Evolutionary conservation across 495 filamentous ascomycete species (phyloP).

Genomic region (Neurospora hispaniola): DNA sequence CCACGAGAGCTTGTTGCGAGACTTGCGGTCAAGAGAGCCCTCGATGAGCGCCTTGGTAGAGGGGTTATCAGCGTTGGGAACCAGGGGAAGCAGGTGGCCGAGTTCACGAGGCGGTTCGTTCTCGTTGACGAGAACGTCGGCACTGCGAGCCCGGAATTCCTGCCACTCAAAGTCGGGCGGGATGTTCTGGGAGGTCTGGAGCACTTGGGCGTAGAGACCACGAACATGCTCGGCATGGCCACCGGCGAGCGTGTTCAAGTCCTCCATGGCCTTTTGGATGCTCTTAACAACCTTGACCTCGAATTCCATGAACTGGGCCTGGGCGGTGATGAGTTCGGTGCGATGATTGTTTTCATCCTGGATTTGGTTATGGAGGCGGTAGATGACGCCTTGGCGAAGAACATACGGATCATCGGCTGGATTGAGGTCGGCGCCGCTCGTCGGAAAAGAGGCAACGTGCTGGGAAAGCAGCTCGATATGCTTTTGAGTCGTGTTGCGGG

Average conservation of each 20-base stretch:
- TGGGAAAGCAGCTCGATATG: slow-evolving; percentile 90
- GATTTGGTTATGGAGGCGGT: slow-evolving; percentile 83
- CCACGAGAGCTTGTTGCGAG: slow-evolving; percentile 60
- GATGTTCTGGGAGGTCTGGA: slow-evolving; percentile 63
- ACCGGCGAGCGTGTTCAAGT: slow-evolving; percentile 66
- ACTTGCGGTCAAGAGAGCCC: slow-evolving; percentile 78
- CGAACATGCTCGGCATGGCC: slow-evolving; percentile 74
- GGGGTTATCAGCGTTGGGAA: slow-evolving; percentile 78
- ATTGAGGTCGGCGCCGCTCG: slow-evolving; percentile 53
- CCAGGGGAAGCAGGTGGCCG: slow-evolving; percentile 47
- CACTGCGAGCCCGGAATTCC: slow-evolving; percentile 61
- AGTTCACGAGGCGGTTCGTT: slow-evolving; percentile 59
- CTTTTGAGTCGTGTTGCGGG: slow-evolving; percentile 77
- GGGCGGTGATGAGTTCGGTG: slow-evolving; percentile 78
- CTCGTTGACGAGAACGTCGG: slow-evolving; percentile 67
- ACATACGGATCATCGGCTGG: slow-evolving; percentile 78
- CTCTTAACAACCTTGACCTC: slow-evolving; percentile 75
- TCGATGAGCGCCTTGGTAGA: slow-evolving; percentile 76
- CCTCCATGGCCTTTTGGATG: slow-evolving; percentile 69
- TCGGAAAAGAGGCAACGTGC: slow-evolving; percentile 65
- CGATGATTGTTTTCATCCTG: slow-evolving; percentile 90
- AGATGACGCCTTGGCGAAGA: slow-evolving; percentile 64
- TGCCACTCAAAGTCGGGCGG: slow-evolving; percentile 91
- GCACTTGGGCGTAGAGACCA: slow-evolving; percentile 72
- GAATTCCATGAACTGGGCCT: slow-evolving; percentile 80